Evolutionary conservation across 805 yeast genomes (phyloP).

Genomic region (Maudiozyma bulderi): DNA sequence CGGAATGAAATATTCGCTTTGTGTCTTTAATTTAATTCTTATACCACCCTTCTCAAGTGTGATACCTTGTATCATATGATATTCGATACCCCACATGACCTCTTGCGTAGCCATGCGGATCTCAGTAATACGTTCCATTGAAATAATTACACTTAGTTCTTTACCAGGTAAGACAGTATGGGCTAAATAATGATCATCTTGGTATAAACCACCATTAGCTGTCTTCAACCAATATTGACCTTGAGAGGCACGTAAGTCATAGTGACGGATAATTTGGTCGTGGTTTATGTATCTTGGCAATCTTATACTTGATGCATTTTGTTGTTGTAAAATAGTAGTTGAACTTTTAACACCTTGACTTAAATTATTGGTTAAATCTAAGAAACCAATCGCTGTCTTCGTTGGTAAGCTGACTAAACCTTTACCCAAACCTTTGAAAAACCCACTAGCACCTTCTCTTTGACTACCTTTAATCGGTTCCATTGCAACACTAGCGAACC

Average conservation of each 20-base stretch:
- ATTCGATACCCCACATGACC: slow-evolving; percentile 63
- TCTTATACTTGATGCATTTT: slow-evolving; percentile 67
- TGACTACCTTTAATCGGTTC: slow-evolving; percentile 88
- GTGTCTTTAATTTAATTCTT: slow-evolving; percentile 48
- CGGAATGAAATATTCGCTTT: slow-evolving; percentile 70
- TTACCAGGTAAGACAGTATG: slow-evolving; percentile 78
- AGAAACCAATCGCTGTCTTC: slow-evolving; percentile 88
- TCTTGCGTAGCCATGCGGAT: slow-evolving; percentile 51
- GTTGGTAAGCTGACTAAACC: slow-evolving; percentile 96
- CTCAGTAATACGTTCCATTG: slow-evolving; percentile 59
- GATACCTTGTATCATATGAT: slow-evolving; percentile 57
- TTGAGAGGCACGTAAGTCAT: slow-evolving; percentile 72
- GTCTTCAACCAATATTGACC: slow-evolving; percentile 90
- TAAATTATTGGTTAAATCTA: slow-evolving; percentile 85
- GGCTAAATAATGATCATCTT: slow-evolving; percentile 69
- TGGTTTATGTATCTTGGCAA: slow-evolving; percentile 66
- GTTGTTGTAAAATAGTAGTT: slow-evolving; percentile 79
- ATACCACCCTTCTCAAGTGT: slow-evolving; percentile 75
- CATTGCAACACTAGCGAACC: slow-evolving; percentile 79
- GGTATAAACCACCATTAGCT: slow-evolving; percentile 69
- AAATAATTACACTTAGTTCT: slow-evolving; percentile 66
- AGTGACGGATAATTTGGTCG: slow-evolving; percentile 68
- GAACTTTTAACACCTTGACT: slow-evolving; percentile 91
- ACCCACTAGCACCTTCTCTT: slow-evolving; percentile 85
- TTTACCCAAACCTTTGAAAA: slow-evolving; percentile 86